Evolutionary conservation across 1,284 basidiomycete species (phyloP).

Genomic region (Malassezia nana): DNA sequence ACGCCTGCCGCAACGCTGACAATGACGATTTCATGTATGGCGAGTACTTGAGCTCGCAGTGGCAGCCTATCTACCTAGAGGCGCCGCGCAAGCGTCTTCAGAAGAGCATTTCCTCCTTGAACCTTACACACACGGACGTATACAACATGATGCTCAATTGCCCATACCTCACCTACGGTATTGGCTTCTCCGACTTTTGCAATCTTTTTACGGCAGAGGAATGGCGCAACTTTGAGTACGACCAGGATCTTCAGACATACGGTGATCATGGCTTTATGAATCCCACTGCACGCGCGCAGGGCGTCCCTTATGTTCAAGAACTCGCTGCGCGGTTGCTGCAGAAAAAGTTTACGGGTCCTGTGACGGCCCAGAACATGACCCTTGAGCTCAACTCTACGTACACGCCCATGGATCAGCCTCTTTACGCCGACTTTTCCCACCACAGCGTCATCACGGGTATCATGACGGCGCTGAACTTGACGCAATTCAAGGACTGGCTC

Average conservation of each 20-base stretch:
- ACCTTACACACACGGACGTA: slow-evolving; percentile 50
- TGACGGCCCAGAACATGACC: slow-evolving; percentile 40
- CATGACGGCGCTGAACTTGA: slow-evolving; percentile 37
- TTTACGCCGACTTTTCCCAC: slow-evolving; percentile 41
- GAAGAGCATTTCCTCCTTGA: slow-evolving; percentile 23
- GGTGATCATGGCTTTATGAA: slow-evolving; percentile 65
- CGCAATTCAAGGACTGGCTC: slow-evolving; percentile 28
- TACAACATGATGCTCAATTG: slow-evolving; percentile 49
- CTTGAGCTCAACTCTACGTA: slow-evolving; percentile 22
- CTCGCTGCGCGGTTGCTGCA: slow-evolving; percentile 34
- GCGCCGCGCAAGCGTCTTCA: slow-evolving; percentile 30
- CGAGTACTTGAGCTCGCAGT: slow-evolving; percentile 31
- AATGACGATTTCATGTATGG: slow-evolving; percentile 56
- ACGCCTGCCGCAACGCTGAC: slow-evolving; percentile 53
- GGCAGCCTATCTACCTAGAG: slow-evolving; percentile 38
- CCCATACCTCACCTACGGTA: slow-evolving; percentile 32
- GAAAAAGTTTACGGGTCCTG: slow-evolving; percentile 17
- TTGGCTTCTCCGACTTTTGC: slow-evolving; percentile 58
- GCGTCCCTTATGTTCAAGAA: slow-evolving; percentile 62
- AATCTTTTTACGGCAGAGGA: slow-evolving; percentile 76
- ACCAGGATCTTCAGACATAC: slow-evolving; percentile 53
- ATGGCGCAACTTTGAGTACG: slow-evolving; percentile 65
- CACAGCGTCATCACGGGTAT: slow-evolving; percentile 34
- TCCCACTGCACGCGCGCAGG: slow-evolving; percentile 66
- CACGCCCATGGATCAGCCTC: slow-evolving; percentile 34